Base-by-base conservation (phyloP, 495 filamentous ascomycete genomes). In the Daldinia concentrica region DNA sequence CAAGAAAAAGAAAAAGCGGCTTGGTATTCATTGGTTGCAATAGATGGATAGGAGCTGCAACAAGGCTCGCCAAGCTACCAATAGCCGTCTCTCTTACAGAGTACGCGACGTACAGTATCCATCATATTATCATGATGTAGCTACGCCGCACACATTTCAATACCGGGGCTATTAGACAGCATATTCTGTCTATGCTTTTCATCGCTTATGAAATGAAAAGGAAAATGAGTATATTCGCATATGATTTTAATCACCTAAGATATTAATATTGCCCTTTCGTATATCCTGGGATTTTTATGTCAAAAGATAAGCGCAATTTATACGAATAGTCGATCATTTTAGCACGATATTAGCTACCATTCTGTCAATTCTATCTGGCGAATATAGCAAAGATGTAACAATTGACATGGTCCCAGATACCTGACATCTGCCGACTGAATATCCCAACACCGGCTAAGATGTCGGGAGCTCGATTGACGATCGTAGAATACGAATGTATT, bases 361-460 rank as follows among this genome's bases (percentile, higher is more conserved):
- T 22, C 29, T 34, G 17, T 37, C 17, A 48, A 39, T 8, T 41
- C 15, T 54, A 54, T 8, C 30, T 30, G 8, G 37, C 19, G 22
- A 43, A 66, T 26, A 34, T 4, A 34, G 14, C 37, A 52, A 7
- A 54, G 2, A 30, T 37, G 57, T 22, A 32, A 27, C 1, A 1
- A 32, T 58, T 26, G 43, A 58, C 24, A 39, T 60, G 54, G 37
- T 43, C 30, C 27, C 45, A 59, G 15, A 64, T 34, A 61, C 41
- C 56, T 22, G 17, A 62, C 41, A 71, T 61, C 51, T 62, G 50
- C 58, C 58, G 58, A 57, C 19, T 43, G 15, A 61, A 17, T 43
- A 59, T 67, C 22, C 22, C 17, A 30, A 30, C 9, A 12, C 63
- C 59, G 54, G 69, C 32, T 59, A 72, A 60, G 63, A 55, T 54